Conservation (phyloP, 1,139 yeast genomes). For the Scheffersomyces segobiensis region DNA sequence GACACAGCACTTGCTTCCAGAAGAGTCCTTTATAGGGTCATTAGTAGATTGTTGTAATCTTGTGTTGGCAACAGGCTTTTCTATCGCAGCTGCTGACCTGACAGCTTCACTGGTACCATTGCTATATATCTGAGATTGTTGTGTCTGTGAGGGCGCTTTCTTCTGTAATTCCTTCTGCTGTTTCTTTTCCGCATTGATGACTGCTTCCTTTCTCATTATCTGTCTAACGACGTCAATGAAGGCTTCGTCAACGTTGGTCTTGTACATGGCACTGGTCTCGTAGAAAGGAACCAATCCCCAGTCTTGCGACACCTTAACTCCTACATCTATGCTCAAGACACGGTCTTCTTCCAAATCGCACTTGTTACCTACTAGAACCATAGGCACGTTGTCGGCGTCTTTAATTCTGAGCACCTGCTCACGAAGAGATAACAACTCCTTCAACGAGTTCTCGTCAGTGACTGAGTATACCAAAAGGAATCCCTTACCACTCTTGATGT, state of each 20-base stretch:
- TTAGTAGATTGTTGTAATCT: conserved; percentile 15
- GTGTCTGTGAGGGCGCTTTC: conserved; percentile 16
- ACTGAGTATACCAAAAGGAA: conserved; percentile 80
- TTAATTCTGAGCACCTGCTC: conserved; percentile 90
- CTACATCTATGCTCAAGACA: conserved; percentile 76
- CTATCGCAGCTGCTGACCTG: background rate
- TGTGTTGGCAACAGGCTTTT: conserved; percentile 8
- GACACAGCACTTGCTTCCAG: conserved; percentile 16
- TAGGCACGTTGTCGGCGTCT: conserved; percentile 74
- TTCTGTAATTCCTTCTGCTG: conserved; percentile 45
- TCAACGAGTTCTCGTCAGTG: conserved; percentile 81
- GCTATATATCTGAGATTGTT: conserved; percentile 1
- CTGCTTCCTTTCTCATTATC: conserved; percentile 74
- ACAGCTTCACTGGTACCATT: conserved; percentile 2
- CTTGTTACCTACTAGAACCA: conserved; percentile 88
- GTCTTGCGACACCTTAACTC: conserved; percentile 74
- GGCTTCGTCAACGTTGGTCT: conserved; percentile 88
- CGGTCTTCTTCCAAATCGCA: conserved; percentile 79
- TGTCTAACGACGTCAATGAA: conserved; percentile 88
- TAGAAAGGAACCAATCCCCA: conserved; percentile 92
- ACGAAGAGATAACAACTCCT: conserved; percentile 77
- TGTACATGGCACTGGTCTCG: conserved; percentile 91
- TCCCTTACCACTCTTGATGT: conserved; percentile 49
- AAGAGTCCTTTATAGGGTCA: conserved; percentile 10
- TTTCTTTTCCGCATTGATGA: conserved; percentile 47